Conservation (phyloP, 768 basidiomycete genomes). For the Boletus sensibilis region DNA sequence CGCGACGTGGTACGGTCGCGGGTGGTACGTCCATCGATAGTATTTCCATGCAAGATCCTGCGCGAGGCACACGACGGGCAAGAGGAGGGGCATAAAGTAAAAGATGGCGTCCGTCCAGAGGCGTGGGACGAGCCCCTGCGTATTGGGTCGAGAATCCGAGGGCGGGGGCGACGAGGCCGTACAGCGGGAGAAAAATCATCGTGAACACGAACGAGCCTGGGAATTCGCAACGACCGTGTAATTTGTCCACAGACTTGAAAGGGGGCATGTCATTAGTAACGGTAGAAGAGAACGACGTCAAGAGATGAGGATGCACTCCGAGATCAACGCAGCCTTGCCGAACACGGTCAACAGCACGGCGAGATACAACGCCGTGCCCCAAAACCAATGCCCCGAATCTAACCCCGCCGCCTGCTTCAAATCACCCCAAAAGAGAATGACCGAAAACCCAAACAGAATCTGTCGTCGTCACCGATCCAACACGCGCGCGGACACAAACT, state of each 20-base stretch:
- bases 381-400: constrained; percentile 96
- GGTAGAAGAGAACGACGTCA: neutral
- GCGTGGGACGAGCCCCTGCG: constrained; percentile 76
- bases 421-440: constrained; percentile 92
- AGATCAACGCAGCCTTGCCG: constrained; percentile 94
- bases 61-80: constrained; percentile 81
- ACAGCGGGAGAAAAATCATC: constrained; percentile 90
- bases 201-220: constrained; percentile 96
- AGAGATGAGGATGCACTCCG: constrained; percentile 68
- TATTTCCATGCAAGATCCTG: constrained; percentile 98
- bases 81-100: constrained; percentile 81
- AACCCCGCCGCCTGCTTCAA: constrained; percentile 76
- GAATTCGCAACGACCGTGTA: constrained; percentile 97
- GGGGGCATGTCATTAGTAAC: neutral
- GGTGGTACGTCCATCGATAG: constrained; percentile 87
- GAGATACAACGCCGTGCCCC: constrained; percentile 96
- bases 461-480: constrained; percentile 79
- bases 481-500: constrained; percentile 95
- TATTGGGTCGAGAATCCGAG: constrained; percentile 92
- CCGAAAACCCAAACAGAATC: constrained; percentile 85
- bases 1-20: constrained; percentile 92
- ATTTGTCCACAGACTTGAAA: constrained; percentile 92
- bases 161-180: constrained; percentile 81
- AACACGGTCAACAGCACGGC: constrained; percentile 91
- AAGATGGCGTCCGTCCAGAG: constrained; percentile 88